phyloP scores from a whole-genome alignment of 2,329 filamentous ascomycete genomes.

The Pezicula neosporulosa region DNA sequence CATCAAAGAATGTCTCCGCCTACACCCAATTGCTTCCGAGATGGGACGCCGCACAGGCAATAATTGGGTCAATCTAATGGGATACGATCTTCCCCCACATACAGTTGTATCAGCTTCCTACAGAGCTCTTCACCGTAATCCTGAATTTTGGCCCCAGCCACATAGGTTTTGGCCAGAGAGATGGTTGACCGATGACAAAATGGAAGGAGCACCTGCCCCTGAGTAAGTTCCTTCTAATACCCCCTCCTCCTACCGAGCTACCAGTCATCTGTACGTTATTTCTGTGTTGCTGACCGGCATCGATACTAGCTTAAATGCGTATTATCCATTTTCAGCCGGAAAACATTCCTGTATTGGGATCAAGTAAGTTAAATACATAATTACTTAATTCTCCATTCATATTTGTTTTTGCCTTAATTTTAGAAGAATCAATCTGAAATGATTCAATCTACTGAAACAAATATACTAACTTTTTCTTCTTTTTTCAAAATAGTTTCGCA shows the following conservation, averaged over 20 bases:
- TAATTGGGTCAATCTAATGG: conserved; percentile 5
- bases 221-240: not conserved
- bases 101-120: conserved; percentile 5
- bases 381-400: too few species aligned
- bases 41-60: conserved; percentile 6
- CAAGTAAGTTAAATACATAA: conserved; percentile 1
- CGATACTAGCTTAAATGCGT: conserved; percentile 1
- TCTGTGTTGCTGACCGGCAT: too few species aligned
- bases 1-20: conserved; percentile 3
- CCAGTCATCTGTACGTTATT: not conserved
- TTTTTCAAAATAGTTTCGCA: conserved; percentile 9
- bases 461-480: too few species aligned
- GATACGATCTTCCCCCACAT: conserved; percentile 5
- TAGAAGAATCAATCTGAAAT: not conserved
- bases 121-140: not conserved
- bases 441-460: not conserved
- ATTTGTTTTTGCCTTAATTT: too few species aligned
- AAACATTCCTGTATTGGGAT: conserved; percentile 24
- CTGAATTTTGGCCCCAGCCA: conserved; percentile 4
- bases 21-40: conserved; percentile 6
- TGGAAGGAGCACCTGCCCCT: not conserved
- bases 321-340: conserved; percentile 14
- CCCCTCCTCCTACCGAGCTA: not conserved
- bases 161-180: conserved; percentile 7
- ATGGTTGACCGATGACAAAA: conserved; percentile 1